Conservation (phyloP, 2,329 filamentous ascomycete species). For the Alternaria gaisen region DNA sequence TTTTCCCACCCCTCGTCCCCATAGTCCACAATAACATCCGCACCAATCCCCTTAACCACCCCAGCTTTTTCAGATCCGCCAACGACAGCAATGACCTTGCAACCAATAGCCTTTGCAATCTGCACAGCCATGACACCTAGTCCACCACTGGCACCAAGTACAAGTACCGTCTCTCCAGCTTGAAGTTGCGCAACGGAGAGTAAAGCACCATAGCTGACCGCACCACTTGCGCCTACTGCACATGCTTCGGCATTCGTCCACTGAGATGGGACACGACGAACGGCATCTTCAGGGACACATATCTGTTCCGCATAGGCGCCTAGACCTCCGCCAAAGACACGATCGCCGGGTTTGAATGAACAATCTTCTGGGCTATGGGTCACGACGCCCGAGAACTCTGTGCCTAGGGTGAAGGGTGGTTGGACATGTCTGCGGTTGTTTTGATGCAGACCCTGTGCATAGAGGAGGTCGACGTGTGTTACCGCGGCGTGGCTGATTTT, state of each 20-base stretch:
- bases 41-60: slow-evolving; percentile 54
- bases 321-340: slow-evolving; percentile 62
- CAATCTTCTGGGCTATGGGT: slow-evolving; percentile 47
- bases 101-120: slow-evolving; percentile 63
- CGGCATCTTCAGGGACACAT: slow-evolving; percentile 48
- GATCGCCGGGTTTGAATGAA: slow-evolving; percentile 57
- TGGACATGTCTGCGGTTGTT: slow-evolving; percentile 66
- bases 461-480: slow-evolving; percentile 69
- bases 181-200: slow-evolving; percentile 54
- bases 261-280: slow-evolving; percentile 57
- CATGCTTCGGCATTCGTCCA: slow-evolving; percentile 62
- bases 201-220: slow-evolving; percentile 64
- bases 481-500: slow-evolving; percentile 64
- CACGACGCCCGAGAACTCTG: slow-evolving; percentile 68
- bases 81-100: slow-evolving; percentile 63
- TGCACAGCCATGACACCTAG: slow-evolving; percentile 66
- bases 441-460: slow-evolving; percentile 66
- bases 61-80: slow-evolving; percentile 58
- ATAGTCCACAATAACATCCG: slow-evolving; percentile 56
- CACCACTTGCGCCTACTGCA: slow-evolving; percentile 63
- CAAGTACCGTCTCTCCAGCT: slow-evolving; percentile 61
- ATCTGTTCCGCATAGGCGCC: slow-evolving; percentile 65
- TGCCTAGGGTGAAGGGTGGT: slow-evolving; percentile 67
- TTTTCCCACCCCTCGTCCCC: slow-evolving; percentile 59
- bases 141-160: slow-evolving; percentile 65